Evolutionary conservation across 2,329 filamentous ascomycete species (phyloP), one percentile per base, ranked within the genome.

Genomic region (Talaromyces sp.): DNA sequence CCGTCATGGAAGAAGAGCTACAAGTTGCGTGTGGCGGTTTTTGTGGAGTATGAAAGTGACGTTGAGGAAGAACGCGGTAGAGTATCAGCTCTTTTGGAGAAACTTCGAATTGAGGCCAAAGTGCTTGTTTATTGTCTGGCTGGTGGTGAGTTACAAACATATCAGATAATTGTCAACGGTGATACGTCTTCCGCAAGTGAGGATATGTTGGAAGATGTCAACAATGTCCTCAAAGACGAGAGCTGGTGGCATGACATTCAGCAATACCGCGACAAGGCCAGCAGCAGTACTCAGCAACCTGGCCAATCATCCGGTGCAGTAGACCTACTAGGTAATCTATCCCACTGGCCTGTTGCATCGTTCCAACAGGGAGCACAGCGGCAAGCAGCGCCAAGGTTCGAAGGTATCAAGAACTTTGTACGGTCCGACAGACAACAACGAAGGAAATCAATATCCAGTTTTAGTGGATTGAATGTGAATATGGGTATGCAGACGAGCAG

Each of bases 1-100:
- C 89, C 89, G 2, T 87, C 89, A 0, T 96, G 92, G 91, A 91
- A 90, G 71, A 87, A 85, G 61, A 84, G 83, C 0, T 95, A 91
- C 74, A 84, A 82, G 47, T 78, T 96, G 8, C 88, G 92, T 45
- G 90, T 96, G 3, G 86, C 90, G 62, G 92, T 96, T 0, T 96
- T 96, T 74, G 92, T 96, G 22, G 92, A 96, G 72, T 96, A 96
- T 70, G 91, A 95, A 73, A 87, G 83, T 31, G 92, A 96, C 69
- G 88, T 96, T 0, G 86, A 90, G 45, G 90, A 96, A 75, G 92
- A 96, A 75, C 82, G 86, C 41, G 85, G 84, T 1, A 83, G 92
- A 64, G 89, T 96, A 16, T 86, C 86, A 66, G 86, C 89, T 0
- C 81, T 96, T 1, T 82, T 96, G 0, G 90, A 91, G 24, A 96